These are phyloP conservation scores for Skeletonema menzelii DNA, from an alignment of 108 stramenopile species.

Conservation along the genomic window DNA sequence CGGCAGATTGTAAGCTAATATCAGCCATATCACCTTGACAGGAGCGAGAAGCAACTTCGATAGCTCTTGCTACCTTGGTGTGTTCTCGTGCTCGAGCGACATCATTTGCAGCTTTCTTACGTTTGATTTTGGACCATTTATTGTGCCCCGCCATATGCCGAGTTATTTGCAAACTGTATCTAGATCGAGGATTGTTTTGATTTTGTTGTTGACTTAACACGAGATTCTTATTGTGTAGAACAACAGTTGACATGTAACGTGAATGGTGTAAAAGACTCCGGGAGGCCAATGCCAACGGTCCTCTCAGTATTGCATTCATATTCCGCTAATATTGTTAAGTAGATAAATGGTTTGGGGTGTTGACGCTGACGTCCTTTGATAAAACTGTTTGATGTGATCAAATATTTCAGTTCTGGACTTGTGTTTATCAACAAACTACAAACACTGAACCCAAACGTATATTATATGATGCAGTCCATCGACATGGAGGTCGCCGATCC, in stretches of 20 bases:
- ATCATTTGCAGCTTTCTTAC: constrained; percentile 75
- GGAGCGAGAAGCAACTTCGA: constrained; percentile 52
- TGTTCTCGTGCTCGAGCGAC: constrained; percentile 45
- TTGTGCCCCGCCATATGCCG: constrained; percentile 72
- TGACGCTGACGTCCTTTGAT: too few relatives aligned
- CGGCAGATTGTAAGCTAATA: constrained; percentile 61
- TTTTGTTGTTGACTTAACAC: neutral
- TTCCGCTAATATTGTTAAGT: too few relatives aligned
- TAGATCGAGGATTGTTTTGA: neutral
- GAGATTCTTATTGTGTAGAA: neutral
- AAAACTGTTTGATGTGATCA: too few relatives aligned
- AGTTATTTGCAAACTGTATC: neutral
- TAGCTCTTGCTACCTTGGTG: constrained; percentile 61
- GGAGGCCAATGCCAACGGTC: neutral
- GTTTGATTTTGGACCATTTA: constrained; percentile 77
- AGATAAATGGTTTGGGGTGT: too few relatives aligned
- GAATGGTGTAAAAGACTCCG: neutral
- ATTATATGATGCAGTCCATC: too few relatives aligned
- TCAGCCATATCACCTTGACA: constrained; percentile 67
- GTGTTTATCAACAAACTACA: too few relatives aligned
- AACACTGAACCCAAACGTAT: too few relatives aligned
- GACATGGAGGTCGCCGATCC: too few relatives aligned
- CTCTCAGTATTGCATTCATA: neutral
- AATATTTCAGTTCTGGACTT: too few relatives aligned
- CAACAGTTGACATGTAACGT: neutral